Evolutionary conservation across 1,284 basidiomycete genomes (phyloP).

Genomic region (Rhodotorula sp.): DNA sequence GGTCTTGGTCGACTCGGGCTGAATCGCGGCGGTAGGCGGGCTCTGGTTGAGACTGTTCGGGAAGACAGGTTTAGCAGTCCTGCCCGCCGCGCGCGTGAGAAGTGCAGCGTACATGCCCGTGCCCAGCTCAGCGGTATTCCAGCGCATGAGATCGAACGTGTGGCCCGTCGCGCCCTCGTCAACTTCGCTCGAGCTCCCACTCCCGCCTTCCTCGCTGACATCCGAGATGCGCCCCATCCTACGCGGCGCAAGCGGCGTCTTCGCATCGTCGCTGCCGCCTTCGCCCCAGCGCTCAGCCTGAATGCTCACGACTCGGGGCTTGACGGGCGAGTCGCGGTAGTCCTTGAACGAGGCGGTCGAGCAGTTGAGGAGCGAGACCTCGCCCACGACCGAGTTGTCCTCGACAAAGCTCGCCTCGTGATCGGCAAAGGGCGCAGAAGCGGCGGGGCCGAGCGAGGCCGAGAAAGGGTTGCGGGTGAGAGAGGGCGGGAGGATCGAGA

Average conservation of each 20-base stretch:
- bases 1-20: slow-evolving; percentile 19
- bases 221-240: neutral
- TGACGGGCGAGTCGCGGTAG: slow-evolving; percentile 21
- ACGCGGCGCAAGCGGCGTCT: neutral
- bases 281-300: slow-evolving; percentile 4
- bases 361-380: neutral
- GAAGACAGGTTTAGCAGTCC: neutral
- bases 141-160: slow-evolving; percentile 3
- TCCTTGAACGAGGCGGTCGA: slow-evolving; percentile 14
- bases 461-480: neutral
- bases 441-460: neutral
- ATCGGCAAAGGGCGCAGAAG: neutral
- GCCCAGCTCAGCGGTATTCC: slow-evolving; percentile 1
- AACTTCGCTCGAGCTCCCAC: neutral
- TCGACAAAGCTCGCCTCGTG: slow-evolving; percentile 7
- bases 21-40: slow-evolving; percentile 13
- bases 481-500: neutral
- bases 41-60: slow-evolving; percentile 19
- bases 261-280: neutral
- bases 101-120: slow-evolving; percentile 18
- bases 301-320: slow-evolving; percentile 2
- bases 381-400: neutral
- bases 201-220: neutral
- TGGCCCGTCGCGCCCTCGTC: neutral
- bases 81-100: neutral